Conservation (phyloP, 305 asterid genomes). For the Plantago coronopus region DNA sequence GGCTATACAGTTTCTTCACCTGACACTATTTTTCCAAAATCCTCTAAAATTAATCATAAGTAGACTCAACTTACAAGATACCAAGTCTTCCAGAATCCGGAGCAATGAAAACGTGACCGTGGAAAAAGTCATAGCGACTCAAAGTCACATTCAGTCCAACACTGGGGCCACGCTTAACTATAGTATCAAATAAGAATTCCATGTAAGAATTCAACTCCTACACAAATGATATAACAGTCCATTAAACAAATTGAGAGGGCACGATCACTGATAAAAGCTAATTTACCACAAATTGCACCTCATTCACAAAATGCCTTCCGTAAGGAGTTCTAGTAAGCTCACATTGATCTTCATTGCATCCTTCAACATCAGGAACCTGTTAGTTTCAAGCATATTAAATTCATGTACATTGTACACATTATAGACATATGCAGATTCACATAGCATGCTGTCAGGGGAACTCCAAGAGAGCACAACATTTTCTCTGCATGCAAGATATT, state of each 20-base stretch:
- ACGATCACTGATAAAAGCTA: neutral
- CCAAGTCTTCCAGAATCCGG: constrained; percentile 82
- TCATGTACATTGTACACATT: neutral
- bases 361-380: constrained; percentile 89
- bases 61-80: constrained; percentile 65
- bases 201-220: constrained; percentile 81
- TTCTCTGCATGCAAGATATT: no score
- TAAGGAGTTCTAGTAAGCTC: constrained; percentile 79
- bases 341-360: constrained; percentile 56
- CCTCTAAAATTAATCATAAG: constrained; percentile 14
- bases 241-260: constrained; percentile 6
- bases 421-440: neutral
- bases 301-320: constrained; percentile 60
- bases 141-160: constrained; percentile 69
- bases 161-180: constrained; percentile 68
- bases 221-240: constrained; percentile 33
- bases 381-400: constrained; percentile 8
- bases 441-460: neutral
- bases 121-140: constrained; percentile 84
- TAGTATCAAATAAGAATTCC: constrained; percentile 50
- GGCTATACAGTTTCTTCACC: no score
- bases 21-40: no score
- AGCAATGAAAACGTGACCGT: constrained; percentile 79
- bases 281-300: constrained; percentile 31
- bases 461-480: no score